Base-by-base conservation (phyloP, 176 grass and related monocot genomes). In the Oryza glaberrima region DNA sequence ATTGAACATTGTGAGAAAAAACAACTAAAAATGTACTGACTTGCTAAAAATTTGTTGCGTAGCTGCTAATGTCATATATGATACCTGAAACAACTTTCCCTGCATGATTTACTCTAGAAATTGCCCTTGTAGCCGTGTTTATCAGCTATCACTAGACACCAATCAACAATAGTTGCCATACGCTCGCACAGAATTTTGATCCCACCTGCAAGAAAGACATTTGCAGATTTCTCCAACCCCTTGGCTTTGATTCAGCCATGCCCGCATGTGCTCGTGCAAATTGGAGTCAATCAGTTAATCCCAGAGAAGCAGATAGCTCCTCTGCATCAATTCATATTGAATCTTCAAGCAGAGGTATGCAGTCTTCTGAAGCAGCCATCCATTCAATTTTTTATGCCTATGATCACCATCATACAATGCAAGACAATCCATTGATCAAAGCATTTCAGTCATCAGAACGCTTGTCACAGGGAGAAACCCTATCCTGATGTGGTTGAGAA, bases 401-500 rank as follows among this genome's bases (percentile, higher is more conserved):
- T 87, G 28, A 46, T 36, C 0, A 4, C 65, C 73, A 82, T 8
- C 44, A 32, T 45, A 73, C 35, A 54, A 75, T 65, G 25, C 11
- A 81, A 47, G 45, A 4, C 45, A 77, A 81, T 66, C 23, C 49
- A 68, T 19, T 22, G 8, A 89, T 30, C 43, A 34, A 14, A 28
- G 81, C 36, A 49, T 77, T 43, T 84, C 69, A 75, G 65, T 67
- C 80, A 87, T 75, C 61, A 30, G 79, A 86, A 51, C 71, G 52
- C 77, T 20, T 86, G 14, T 81, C 79, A 20, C 12, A 64, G 9
- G n/a, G 38, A 41, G 91, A 20, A 49, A 15, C 67, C 26, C 7
- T 86, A 40, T 82, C 80, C 11, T 20, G 67, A 4, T 82, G 88
- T 73, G 88, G 79, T 80, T 98, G 96, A 61, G 91, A 85, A 65